Evolutionary conservation across 352 stramenopile genomes (phyloP).

Genomic region (Pythium coloratum): DNA sequence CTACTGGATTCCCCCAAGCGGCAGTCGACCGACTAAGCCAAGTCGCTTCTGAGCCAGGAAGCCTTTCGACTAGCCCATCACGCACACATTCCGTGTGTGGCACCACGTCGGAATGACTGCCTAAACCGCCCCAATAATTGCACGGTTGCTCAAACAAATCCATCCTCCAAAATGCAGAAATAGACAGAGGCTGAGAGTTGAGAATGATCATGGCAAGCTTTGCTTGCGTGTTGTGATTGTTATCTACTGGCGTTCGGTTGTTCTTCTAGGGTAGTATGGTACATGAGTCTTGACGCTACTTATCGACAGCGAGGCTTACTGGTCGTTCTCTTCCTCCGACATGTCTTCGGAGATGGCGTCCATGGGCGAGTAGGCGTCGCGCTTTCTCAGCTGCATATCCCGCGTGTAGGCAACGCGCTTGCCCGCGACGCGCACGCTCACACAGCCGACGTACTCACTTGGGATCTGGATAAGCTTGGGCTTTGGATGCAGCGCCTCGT

Average conservation of each 20-base stretch:
- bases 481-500: neutral
- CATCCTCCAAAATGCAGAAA: too few species aligned
- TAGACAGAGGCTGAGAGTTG: too few species aligned
- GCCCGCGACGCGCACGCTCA: slow-evolving; percentile 42
- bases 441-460: slow-evolving; percentile 44
- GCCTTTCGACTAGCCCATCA: neutral
- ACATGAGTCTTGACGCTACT: neutral
- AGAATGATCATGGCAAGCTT: neutral
- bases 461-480: slow-evolving; percentile 40
- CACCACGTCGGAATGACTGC: neutral
- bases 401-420: slow-evolving; percentile 55
- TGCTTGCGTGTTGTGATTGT: neutral
- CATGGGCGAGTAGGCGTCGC: slow-evolving; percentile 41
- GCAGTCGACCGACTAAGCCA: neutral
- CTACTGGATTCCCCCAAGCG: neutral
- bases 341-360: slow-evolving; percentile 45
- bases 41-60: neutral
- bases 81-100: neutral
- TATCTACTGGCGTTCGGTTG: neutral
- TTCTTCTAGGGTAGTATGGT: neutral
- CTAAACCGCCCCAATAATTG: neutral
- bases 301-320: neutral
- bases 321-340: slow-evolving; percentile 6
- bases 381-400: slow-evolving; percentile 49
- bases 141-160: too few species aligned